A percentile compares a stretch with the other conserved stretches of the same genome.
Conservation (phyloP, 805 yeast genomes). For the Barnettozyma siamensis region DNA sequence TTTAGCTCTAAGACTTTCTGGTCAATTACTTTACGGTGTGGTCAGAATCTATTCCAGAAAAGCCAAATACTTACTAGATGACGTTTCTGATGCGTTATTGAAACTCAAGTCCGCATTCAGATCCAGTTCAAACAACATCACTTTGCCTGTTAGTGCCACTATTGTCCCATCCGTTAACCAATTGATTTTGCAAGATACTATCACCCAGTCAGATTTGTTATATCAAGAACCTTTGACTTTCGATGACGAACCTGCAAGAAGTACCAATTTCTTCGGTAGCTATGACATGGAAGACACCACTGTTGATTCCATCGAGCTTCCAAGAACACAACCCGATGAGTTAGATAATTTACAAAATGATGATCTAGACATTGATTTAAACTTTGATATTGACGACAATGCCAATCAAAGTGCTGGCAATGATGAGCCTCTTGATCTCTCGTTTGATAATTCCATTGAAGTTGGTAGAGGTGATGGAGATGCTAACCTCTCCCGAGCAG, state of each 20-base stretch:
- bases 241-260: conserved; percentile 22
- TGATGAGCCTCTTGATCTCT: conserved; percentile 25
- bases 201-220: conserved; percentile 70
- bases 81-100: conserved; percentile 69
- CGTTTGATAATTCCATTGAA: conserved; percentile 41
- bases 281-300: conserved; percentile 12
- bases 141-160: conserved; percentile 55
- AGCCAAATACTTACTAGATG: conserved; percentile 77
- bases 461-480: conserved; percentile 39
- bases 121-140: conserved; percentile 40
- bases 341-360: conserved; percentile 27
- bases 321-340: conserved; percentile 40
- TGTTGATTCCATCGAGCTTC: conserved; percentile 63
- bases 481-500: conserved; percentile 15
- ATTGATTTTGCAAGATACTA: conserved; percentile 66
- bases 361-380: conserved; percentile 52
- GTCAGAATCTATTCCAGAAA: conserved; percentile 82
- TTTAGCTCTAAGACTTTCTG: conserved; percentile 74
- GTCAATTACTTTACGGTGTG: conserved; percentile 81
- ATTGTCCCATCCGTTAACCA: conserved; percentile 53
- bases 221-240: conserved; percentile 52
- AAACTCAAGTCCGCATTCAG: conserved; percentile 65
- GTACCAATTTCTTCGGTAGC: conserved; percentile 13
- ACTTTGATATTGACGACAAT: conserved; percentile 34
- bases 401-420: conserved; percentile 23